These are phyloP conservation scores for Cystoderma amianthinum DNA, from an alignment of 768 basidiomycete species.

Conservation along the genomic window DNA sequence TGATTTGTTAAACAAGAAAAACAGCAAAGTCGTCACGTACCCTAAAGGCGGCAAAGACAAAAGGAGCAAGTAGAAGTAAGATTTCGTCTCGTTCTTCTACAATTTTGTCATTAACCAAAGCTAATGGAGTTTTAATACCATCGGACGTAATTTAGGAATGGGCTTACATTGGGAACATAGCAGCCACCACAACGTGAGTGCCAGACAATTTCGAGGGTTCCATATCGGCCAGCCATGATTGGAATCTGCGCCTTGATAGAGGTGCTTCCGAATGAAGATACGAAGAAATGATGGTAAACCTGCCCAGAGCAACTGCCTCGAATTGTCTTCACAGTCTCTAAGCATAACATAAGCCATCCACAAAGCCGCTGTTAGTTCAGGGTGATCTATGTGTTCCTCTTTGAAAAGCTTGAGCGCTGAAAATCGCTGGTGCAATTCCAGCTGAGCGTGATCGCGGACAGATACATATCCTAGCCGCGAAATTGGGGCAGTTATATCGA, in stretches of 20 bases:
- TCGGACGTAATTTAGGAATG: too few relatives aligned
- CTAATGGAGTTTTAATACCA: too few relatives aligned
- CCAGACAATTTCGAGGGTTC: constrained; percentile 37
- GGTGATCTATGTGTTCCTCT: constrained; percentile 23
- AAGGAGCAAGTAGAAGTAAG: constrained; percentile 31
- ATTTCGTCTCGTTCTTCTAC: constrained; percentile 21
- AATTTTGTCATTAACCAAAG: constrained; percentile 24
- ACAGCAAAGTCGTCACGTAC: too few relatives aligned
- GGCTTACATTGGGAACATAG: constrained; percentile 29
- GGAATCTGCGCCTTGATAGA: constrained; percentile 26
- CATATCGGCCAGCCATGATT: constrained; percentile 45
- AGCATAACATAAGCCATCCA: constrained; percentile 53
- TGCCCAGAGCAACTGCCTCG: constrained; percentile 37
- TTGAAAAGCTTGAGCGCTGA: constrained; percentile 38
- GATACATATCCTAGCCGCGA: constrained; percentile 25
- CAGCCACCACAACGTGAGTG: constrained; percentile 41
- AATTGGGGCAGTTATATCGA: constrained; percentile 37
- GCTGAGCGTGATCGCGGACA: constrained; percentile 23
- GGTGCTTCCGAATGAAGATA: constrained; percentile 26
- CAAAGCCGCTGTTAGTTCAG: constrained; percentile 33
- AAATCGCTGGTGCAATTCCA: constrained; percentile 40
- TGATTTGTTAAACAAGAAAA: too few relatives aligned
- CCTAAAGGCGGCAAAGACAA: constrained; percentile 41
- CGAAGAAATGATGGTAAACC: constrained; percentile 32
- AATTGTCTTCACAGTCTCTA: constrained; percentile 46